Base-by-base conservation (phyloP, 805 yeast species). In the Candida odintsovae region DNA sequence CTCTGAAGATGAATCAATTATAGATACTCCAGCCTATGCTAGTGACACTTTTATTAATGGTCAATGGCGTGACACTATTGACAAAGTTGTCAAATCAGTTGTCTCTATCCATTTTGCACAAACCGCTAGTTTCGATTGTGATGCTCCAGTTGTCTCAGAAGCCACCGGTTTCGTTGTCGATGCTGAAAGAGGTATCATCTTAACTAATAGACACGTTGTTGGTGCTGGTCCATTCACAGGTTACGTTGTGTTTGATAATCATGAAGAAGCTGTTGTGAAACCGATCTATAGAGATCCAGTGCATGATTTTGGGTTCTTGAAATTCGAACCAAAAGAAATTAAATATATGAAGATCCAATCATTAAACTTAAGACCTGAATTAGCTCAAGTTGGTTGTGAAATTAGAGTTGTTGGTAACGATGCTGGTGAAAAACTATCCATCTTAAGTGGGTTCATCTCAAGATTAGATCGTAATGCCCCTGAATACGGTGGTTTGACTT, bases 141-240 rank as follows among this genome's bases (percentile, higher is more conserved):
- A 90, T 55, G 67, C 80, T 3, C 83, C 95, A 1, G 65, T 83
- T 39, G 88, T 84, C 23, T 80, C 87, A 45, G 95, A 90, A 64
- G 97, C 97, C n/a, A 88, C 97, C 0, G 97, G 97, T 2, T 90
- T 90, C 64, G 89, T 90, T 6, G 97, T 90, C 11, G 97, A 90
- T 63, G 75, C 92, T 3, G 71, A 76, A 46, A 66, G 79, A 22
- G 97, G 97, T 15, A 78, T 90, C 49, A 89, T 90, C 50, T 72
- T 90, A 62, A 90, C 97, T 11, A 90, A 90, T 67, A 76, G 97
- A 60, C 97, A 90, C 61, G 97, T 90, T 42, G 97, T 90, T 38
- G 96, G 96, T 2, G 90, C 97, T 0, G 96, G 97, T 16, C 97
- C 97, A 1, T 90, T 90, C 64, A 77, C 82, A 31, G 97, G 97